phyloP scores from a whole-genome alignment of 306 rosid genomes.

The Pachyrhizus erosus region DNA sequence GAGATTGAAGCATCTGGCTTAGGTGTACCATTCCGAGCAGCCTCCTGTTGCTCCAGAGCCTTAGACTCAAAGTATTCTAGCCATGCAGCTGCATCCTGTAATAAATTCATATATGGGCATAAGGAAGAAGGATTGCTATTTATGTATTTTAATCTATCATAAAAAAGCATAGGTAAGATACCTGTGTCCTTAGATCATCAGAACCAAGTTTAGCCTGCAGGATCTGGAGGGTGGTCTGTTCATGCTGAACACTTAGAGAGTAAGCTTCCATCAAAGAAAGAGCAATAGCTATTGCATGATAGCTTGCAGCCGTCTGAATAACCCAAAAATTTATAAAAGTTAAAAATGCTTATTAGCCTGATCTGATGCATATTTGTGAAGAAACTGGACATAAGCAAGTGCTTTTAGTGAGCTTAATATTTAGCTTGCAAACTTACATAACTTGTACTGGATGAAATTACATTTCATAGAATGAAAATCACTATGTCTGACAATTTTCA shows the following conservation, averaged over 20 bases:
- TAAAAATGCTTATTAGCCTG: background rate
- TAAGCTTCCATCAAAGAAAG: slow-evolving; percentile 99
- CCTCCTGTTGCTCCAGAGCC: slow-evolving; percentile 99
- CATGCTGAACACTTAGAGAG: slow-evolving; percentile 94
- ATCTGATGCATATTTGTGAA: slow-evolving; percentile 32
- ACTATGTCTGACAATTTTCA: slow-evolving; percentile 24
- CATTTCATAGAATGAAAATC: slow-evolving; percentile 9
- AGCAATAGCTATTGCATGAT: slow-evolving; percentile 98
- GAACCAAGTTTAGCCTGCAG: slow-evolving; percentile 95
- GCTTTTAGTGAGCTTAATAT: background rate
- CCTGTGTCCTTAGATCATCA: slow-evolving; percentile 97
- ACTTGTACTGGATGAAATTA: background rate
- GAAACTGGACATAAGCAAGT: slow-evolving; percentile 31
- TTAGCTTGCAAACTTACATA: background rate
- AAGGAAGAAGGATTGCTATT: slow-evolving; percentile 26
- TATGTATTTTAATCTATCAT: slow-evolving; percentile 14
- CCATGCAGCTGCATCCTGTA: slow-evolving; percentile 99
- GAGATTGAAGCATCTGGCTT: slow-evolving; percentile 99
- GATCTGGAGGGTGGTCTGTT: slow-evolving; percentile 96
- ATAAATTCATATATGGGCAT: slow-evolving; percentile 32
- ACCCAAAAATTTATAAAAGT: slow-evolving; percentile 35
- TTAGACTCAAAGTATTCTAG: slow-evolving; percentile 98
- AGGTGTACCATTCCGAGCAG: slow-evolving; percentile 97
- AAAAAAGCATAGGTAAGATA: slow-evolving; percentile 37
- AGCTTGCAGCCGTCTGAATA: slow-evolving; percentile 97